phyloP scores from a whole-genome alignment of 2,329 filamentous ascomycete genomes.

The Trichophyton benhamiae region DNA sequence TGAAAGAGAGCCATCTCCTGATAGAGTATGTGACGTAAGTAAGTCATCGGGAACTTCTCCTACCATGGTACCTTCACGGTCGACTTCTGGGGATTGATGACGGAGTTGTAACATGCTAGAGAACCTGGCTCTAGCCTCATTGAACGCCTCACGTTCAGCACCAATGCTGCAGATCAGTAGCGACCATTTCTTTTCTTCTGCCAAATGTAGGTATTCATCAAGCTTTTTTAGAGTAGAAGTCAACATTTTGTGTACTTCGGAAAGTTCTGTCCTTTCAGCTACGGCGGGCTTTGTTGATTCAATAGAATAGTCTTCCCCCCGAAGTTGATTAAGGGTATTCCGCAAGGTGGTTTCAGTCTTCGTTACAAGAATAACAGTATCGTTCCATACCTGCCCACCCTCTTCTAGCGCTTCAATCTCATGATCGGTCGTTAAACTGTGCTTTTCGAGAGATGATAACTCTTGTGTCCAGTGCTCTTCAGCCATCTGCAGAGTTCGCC shows the following conservation, averaged over 20 bases:
- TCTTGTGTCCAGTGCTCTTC: slow-evolving; percentile 45
- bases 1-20: not conserved
- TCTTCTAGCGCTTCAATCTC: slow-evolving; percentile 48
- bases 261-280: slow-evolving; percentile 4
- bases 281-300: not conserved
- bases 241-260: slow-evolving; percentile 34
- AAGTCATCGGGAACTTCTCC: slow-evolving; percentile 27
- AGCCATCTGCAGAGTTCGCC: slow-evolving; percentile 49
- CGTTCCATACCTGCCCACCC: slow-evolving; percentile 47
- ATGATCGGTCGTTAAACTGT: slow-evolving; percentile 36
- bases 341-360: slow-evolving; percentile 39
- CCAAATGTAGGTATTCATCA: slow-evolving; percentile 38
- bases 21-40: slow-evolving; percentile 19
- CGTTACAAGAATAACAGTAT: slow-evolving; percentile 40
- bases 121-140: slow-evolving; percentile 29
- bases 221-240: slow-evolving; percentile 36
- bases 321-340: slow-evolving; percentile 27
- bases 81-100: slow-evolving; percentile 9
- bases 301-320: slow-evolving; percentile 10
- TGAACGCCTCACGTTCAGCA: slow-evolving; percentile 47
- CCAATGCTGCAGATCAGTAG: slow-evolving; percentile 50
- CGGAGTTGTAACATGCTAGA: slow-evolving; percentile 22
- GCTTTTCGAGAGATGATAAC: slow-evolving; percentile 32
- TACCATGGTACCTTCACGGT: slow-evolving; percentile 21
- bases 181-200: slow-evolving; percentile 46